Conservation (phyloP, 352 stramenopile species). For the Phytophthora constricta region DNA sequence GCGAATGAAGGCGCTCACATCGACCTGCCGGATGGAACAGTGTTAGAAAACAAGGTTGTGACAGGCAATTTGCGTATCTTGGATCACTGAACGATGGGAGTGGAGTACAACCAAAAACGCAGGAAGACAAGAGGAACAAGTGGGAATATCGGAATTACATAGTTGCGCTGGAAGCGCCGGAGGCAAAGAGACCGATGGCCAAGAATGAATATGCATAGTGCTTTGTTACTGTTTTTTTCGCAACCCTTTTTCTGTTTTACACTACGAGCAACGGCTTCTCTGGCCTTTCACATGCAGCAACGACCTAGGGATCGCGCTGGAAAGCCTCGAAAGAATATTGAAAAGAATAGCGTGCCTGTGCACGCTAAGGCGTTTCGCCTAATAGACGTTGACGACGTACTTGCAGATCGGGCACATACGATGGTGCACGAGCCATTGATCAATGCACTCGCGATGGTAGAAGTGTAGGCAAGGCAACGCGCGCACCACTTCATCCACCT, state of each 20-base stretch:
- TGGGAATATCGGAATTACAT: conserved; percentile 9
- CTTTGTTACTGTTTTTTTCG: conserved; percentile 16
- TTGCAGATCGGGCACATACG: conserved; percentile 89
- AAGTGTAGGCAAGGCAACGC: conserved; percentile 87
- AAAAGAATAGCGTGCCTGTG: conserved; percentile 12
- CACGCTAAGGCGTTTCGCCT: conserved; percentile 10
- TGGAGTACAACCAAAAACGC: neutral
- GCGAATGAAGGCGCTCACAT: conserved; percentile 94
- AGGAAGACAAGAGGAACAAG: conserved; percentile 2
- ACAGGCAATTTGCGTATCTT: conserved; percentile 94
- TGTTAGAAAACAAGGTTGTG: conserved; percentile 95
- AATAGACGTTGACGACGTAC: conserved; percentile 82
- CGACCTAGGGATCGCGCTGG: conserved; percentile 21
- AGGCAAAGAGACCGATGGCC: conserved; percentile 23
- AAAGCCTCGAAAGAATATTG: conserved; percentile 19
- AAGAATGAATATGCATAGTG: conserved; percentile 38
- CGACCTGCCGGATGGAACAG: conserved; percentile 92
- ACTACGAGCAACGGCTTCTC: conserved; percentile 15
- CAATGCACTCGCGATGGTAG: conserved; percentile 92
- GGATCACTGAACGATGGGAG: conserved; percentile 76
- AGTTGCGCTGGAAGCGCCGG: conserved; percentile 16
- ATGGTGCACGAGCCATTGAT: conserved; percentile 89
- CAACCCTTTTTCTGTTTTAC: conserved; percentile 33
- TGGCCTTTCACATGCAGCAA: conserved; percentile 2
- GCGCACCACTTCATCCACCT: conserved; percentile 77